A percentile compares a stretch with the other conserved stretches of the same genome.
These are phyloP conservation scores for Picea sitchensis DNA, from an alignment of 75 land plant species.

Conservation along the genomic window DNA sequence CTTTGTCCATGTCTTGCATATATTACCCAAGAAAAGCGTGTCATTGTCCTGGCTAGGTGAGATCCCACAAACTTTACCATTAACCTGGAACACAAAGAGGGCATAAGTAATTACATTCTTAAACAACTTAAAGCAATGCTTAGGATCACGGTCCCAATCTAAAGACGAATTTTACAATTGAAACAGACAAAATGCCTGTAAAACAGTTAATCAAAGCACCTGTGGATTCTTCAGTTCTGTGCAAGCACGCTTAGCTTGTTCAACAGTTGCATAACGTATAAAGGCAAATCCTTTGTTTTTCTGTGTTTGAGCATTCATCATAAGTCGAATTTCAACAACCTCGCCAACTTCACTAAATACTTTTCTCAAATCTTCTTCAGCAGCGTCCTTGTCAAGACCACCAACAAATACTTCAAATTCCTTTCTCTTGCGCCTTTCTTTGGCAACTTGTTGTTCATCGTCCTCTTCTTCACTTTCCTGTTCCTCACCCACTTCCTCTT, in stretches of 20 bases:
- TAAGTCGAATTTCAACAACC: constrained; percentile 46
- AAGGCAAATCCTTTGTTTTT: constrained; percentile 78
- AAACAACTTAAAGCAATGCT: no score
- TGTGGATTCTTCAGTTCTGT: constrained; percentile 31
- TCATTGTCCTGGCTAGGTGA: constrained; percentile 57
- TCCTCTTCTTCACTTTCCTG: constrained; percentile 14
- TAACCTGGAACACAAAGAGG: constrained; percentile 22
- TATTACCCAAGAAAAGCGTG: constrained; percentile 56
- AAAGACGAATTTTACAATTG: neutral
- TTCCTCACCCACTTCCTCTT: constrained; percentile 12
- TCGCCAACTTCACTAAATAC: constrained; percentile 49
- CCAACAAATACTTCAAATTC: constrained; percentile 59
- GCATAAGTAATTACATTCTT: neutral
- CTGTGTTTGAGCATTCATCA: constrained; percentile 27
- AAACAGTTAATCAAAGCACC: neutral
- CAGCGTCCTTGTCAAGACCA: constrained; percentile 54
- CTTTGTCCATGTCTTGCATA: constrained; percentile 51
- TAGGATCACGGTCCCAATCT: no score
- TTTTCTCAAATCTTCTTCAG: constrained; percentile 50
- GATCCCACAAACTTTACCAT: constrained; percentile 52
- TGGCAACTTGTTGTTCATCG: constrained; percentile 8
- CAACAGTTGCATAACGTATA: constrained; percentile 41
- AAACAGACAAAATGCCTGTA: neutral
- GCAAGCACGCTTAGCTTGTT: constrained; percentile 43
- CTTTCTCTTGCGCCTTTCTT: constrained; percentile 33